Percentiles rank a stretch among this genome's conserved stretches.
phyloP scores from a whole-genome alignment of 371 early-diverging fungal genomes.

The Mucor velutinosus region DNA sequence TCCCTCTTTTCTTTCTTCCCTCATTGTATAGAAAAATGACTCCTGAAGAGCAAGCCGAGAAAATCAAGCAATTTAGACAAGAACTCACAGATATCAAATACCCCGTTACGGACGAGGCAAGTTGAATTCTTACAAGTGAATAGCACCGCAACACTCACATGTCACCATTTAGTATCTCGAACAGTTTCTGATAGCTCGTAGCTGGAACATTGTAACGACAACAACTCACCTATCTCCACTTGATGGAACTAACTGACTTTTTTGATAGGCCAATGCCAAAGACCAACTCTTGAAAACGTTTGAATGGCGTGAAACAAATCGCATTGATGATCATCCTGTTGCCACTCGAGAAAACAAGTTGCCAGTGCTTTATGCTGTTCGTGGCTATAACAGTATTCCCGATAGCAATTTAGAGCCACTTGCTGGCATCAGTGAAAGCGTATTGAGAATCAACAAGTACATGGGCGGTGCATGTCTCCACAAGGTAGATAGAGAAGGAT shows the following conservation, averaged over 20 bases:
- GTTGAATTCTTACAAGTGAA: neutral
- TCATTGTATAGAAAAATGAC: conserved; percentile 9
- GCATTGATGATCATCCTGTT: conserved; percentile 70
- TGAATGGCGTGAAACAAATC: conserved; percentile 71
- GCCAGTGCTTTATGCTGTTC: conserved; percentile 74
- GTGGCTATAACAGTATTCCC: conserved; percentile 67
- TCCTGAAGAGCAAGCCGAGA: conserved; percentile 11
- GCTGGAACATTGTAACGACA: conserved; percentile 55
- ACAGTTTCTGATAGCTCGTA: conserved; percentile 66
- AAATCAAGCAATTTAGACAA: conserved; percentile 15
- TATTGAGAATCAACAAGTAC: conserved; percentile 65
- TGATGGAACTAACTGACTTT: neutral
- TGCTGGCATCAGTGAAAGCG: conserved; percentile 69
- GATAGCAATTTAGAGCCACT: conserved; percentile 69
- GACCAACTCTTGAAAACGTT: conserved; percentile 68
- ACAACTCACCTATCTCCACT: too few species aligned
- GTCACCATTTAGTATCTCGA: conserved; percentile 44
- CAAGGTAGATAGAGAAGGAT: conserved; percentile 80
- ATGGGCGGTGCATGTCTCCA: conserved; percentile 85
- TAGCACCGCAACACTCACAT: neutral
- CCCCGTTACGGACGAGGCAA: conserved; percentile 16
- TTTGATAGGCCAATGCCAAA: conserved; percentile 59
- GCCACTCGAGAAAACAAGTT: conserved; percentile 63
- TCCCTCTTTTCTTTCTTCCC: neutral
- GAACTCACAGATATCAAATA: conserved; percentile 16